These are phyloP conservation scores for Lathyrus aphaca DNA, from an alignment of 306 rosid species.

Conservation along the genomic window DNA sequence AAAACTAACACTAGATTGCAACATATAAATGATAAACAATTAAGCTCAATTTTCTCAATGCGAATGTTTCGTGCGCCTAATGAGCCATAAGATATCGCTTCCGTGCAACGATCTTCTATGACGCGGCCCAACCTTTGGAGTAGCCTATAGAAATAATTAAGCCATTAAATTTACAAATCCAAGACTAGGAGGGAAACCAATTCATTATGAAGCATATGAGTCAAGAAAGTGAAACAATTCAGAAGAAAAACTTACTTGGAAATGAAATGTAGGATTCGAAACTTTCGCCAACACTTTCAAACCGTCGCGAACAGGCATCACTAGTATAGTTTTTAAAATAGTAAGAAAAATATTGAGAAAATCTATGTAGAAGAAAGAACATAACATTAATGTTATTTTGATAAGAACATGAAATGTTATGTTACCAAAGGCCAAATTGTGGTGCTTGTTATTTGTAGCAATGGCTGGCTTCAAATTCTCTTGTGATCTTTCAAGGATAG, in stretches of 20 bases:
- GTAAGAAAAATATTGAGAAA: slow-evolving; percentile 23
- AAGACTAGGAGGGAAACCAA: neutral
- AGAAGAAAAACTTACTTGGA: slow-evolving; percentile 58
- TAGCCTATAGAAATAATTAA: slow-evolving; percentile 51
- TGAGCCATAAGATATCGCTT: slow-evolving; percentile 59
- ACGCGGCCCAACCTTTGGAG: slow-evolving; percentile 53
- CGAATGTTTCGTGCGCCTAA: slow-evolving; percentile 57
- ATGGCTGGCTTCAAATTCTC: slow-evolving; percentile 38
- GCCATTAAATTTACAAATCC: slow-evolving; percentile 25
- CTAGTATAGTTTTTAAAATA: slow-evolving; percentile 32
- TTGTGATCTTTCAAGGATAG: slow-evolving; percentile 36
- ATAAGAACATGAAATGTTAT: slow-evolving; percentile 29
- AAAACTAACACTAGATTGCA: slow-evolving; percentile 9
- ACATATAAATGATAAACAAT: neutral
- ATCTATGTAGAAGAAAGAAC: slow-evolving; percentile 20
- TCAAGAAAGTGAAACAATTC: neutral
- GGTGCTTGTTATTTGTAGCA: slow-evolving; percentile 33
- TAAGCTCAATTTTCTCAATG: slow-evolving; percentile 1
- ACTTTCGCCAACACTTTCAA: slow-evolving; percentile 58
- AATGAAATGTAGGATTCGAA: slow-evolving; percentile 68
- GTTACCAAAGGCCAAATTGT: slow-evolving; percentile 51
- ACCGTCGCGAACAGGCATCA: slow-evolving; percentile 61
- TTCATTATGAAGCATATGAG: slow-evolving; percentile 26
- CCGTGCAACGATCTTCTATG: slow-evolving; percentile 64
- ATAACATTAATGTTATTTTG: slow-evolving; percentile 12